phyloP scores from a whole-genome alignment of 2,329 filamentous ascomycete species.

The Annulohypoxylon truncatum region DNA sequence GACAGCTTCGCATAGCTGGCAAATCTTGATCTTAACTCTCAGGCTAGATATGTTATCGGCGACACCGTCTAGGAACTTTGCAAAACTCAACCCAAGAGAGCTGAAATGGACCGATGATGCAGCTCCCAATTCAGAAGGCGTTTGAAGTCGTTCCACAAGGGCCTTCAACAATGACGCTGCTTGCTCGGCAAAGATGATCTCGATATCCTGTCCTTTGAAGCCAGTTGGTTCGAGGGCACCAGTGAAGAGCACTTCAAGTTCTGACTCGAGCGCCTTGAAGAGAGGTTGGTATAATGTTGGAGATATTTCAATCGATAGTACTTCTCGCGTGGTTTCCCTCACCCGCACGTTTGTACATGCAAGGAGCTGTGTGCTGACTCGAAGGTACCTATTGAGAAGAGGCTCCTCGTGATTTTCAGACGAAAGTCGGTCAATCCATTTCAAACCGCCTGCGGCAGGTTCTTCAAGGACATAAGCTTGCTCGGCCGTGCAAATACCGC shows the following conservation, averaged over 20 bases:
- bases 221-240: conserved; percentile 63
- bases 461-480: conserved; percentile 69
- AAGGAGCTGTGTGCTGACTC: conserved; percentile 72
- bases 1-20: conserved; percentile 73
- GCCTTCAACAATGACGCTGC: conserved; percentile 71
- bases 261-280: conserved; percentile 73
- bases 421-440: conserved; percentile 73
- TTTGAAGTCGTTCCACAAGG: conserved; percentile 73
- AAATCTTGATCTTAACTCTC: conserved; percentile 76
- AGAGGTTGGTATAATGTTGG: conserved; percentile 70
- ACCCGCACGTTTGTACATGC: conserved; percentile 73
- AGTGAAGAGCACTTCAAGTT: conserved; percentile 72
- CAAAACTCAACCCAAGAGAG: conserved; percentile 72
- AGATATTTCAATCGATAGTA: conserved; percentile 73
- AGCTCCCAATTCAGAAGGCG: conserved; percentile 70
- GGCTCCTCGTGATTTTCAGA: conserved; percentile 71
- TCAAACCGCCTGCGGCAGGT: conserved; percentile 64
- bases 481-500: conserved; percentile 72
- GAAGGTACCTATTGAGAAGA: conserved; percentile 69
- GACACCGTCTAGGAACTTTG: conserved; percentile 72
- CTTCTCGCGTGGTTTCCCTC: conserved; percentile 74
- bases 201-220: conserved; percentile 64
- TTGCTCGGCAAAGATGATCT: conserved; percentile 75
- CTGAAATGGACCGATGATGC: conserved; percentile 74
- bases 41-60: conserved; percentile 67